phyloP scores from a whole-genome alignment of 108 stramenopile species.

The Nannochloropsis oceanica region DNA sequence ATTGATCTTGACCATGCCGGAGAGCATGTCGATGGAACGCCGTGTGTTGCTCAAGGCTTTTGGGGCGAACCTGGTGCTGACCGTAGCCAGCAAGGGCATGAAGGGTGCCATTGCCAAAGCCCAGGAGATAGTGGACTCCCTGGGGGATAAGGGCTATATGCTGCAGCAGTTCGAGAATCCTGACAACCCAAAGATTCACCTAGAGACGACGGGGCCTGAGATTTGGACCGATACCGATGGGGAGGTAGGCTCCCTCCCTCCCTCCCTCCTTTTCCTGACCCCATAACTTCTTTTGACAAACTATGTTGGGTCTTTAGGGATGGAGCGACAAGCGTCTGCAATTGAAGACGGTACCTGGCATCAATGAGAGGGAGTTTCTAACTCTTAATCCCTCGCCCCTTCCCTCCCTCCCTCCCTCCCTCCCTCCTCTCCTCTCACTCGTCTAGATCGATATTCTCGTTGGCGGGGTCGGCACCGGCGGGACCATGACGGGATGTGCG shows the following conservation, averaged over 20 bases:
- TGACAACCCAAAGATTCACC: conserved; percentile 71
- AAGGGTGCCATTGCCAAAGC: conserved; percentile 59
- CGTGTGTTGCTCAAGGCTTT: conserved; percentile 60
- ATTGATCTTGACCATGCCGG: conserved; percentile 68
- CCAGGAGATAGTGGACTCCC: conserved; percentile 43
- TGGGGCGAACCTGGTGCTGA: conserved; percentile 50
- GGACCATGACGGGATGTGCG: conserved; percentile 30
- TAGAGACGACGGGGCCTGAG: conserved; percentile 60
- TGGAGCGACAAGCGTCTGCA: background rate
- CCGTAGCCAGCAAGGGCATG: conserved; percentile 54
- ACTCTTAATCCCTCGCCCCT: too few species aligned
- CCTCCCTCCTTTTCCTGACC: background rate
- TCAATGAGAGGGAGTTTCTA: too few species aligned
- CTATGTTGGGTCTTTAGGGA: background rate
- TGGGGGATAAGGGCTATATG: conserved; percentile 46
- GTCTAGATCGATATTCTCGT: conserved; percentile 54
- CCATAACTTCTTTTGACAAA: background rate
- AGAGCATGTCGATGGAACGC: conserved; percentile 71
- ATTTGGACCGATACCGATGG: conserved; percentile 44
- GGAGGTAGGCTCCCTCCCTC: background rate
- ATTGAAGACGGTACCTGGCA: too few species aligned
- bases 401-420: background rate
- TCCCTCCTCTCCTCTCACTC: background rate
- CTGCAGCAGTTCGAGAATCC: conserved; percentile 85
- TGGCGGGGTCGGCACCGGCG: conserved; percentile 53